Evolutionary conservation across 106 monocot genomes (phyloP).

Genomic region (Platanthera zijinensis): DNA sequence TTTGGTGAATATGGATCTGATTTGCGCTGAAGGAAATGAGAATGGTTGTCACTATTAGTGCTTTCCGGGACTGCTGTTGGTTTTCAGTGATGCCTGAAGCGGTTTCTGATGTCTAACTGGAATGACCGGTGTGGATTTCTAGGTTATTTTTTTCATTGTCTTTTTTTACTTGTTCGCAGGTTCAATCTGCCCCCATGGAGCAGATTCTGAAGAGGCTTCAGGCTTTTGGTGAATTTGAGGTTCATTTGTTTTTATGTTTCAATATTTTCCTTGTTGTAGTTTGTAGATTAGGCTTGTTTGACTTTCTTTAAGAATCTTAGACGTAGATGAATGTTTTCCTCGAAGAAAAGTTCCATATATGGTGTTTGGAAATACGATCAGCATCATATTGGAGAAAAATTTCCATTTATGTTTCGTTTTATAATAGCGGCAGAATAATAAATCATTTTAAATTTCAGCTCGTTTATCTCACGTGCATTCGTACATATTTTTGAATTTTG

Average conservation of each 20-base stretch:
- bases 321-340: not conserved
- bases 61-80: not conserved
- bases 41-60: not conserved
- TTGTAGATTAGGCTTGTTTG: not conserved
- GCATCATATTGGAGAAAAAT: not conserved
- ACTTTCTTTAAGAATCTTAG: not conserved
- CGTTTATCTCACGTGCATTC: not conserved
- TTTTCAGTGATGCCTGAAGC: not conserved
- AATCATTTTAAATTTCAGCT: not conserved
- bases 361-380: too few species aligned
- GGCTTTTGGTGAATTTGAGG: conserved; percentile 93
- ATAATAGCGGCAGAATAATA: not conserved
- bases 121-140: not conserved
- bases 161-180: conserved; percentile 29
- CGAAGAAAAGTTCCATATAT: not conserved
- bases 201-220: conserved; percentile 77
- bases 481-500: not conserved
- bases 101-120: not conserved
- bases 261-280: not conserved
- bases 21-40: not conserved
- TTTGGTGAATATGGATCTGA: not conserved
- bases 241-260: conserved; percentile 8
- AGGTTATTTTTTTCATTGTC: not conserved
- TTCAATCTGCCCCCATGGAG: conserved; percentile 72
- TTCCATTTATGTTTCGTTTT: not conserved